phyloP scores from a whole-genome alignment of 2,329 filamentous ascomycete genomes.

The Lachnellula cervina region DNA sequence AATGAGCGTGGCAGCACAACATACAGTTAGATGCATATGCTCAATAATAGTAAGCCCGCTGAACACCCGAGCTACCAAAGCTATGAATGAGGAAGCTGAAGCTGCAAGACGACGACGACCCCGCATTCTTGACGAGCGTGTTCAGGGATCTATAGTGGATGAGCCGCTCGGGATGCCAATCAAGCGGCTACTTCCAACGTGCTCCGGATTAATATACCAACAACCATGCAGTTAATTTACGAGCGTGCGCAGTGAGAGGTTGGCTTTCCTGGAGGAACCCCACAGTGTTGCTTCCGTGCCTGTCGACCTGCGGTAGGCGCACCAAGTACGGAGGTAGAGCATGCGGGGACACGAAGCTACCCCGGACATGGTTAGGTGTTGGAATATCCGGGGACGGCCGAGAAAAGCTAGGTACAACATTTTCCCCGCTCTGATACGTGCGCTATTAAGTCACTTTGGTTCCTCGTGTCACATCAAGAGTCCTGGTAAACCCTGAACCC shows the following conservation, averaged over 20 bases:
- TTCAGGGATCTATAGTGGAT: neutral
- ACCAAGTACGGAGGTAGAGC: neutral
- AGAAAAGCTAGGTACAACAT: neutral
- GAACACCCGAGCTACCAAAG: slow-evolving; percentile 10
- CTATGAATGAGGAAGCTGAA: slow-evolving; percentile 3
- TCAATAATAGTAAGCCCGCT: slow-evolving; percentile 13
- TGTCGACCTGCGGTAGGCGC: neutral
- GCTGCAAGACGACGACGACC: slow-evolving; percentile 2
- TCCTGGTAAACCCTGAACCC: neutral
- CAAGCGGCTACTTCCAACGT: slow-evolving; percentile 11
- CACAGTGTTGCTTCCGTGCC: neutral
- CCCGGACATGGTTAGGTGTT: neutral
- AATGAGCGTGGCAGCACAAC: too few relatives aligned
- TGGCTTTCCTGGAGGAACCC: neutral
- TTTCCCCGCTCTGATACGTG: neutral
- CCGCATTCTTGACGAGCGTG: slow-evolving; percentile 4
- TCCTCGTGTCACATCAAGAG: slow-evolving; percentile 4
- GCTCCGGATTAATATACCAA: neutral
- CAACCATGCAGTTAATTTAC: neutral
- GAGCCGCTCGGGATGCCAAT: slow-evolving; percentile 10
- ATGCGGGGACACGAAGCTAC: neutral
- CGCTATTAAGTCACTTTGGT: neutral
- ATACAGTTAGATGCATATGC: neutral
- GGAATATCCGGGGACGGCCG: neutral
- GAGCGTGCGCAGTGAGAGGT: neutral